Conservation (phyloP, 1,139 yeast genomes). For the Blastobotrys arbuscula region DNA sequence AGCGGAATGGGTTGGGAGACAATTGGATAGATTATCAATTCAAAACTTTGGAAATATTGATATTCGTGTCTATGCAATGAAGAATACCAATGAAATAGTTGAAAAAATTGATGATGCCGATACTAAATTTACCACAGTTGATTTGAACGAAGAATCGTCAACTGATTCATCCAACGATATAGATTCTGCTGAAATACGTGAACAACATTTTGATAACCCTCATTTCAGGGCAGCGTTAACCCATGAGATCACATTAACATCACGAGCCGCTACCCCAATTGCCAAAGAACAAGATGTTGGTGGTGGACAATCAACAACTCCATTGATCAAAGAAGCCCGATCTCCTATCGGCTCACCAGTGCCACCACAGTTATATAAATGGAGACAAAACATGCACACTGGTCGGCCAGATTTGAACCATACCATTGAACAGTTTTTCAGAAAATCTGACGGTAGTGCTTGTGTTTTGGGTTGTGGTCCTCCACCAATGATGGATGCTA, state of each 20-base stretch:
- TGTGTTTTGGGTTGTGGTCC: constrained; percentile 38
- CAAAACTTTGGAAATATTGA: constrained; percentile 20
- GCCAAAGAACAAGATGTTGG: neutral
- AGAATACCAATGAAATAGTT: neutral
- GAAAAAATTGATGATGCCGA: neutral
- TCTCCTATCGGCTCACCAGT: neutral
- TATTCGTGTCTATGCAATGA: constrained; percentile 25
- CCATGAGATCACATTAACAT: constrained; percentile 5
- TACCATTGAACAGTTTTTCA: constrained; percentile 24
- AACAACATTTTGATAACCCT: constrained; percentile 8
- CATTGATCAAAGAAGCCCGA: neutral
- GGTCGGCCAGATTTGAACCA: constrained; percentile 27
- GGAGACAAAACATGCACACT: constrained; percentile 18
- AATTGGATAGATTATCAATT: constrained; percentile 22
- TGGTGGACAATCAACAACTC: neutral
- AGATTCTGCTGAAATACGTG: neutral
- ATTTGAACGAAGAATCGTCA: neutral
- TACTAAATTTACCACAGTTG: neutral
- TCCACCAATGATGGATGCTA: constrained; percentile 34
- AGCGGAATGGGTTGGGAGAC: constrained; percentile 26
- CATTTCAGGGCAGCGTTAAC: constrained; percentile 3
- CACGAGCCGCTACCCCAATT: neutral
- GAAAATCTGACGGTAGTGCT: constrained; percentile 28
- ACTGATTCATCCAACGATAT: neutral
- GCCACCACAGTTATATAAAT: neutral